Conservation (phyloP, 192 early-diverging fungal species). For the Allomyces macrogynus region DNA sequence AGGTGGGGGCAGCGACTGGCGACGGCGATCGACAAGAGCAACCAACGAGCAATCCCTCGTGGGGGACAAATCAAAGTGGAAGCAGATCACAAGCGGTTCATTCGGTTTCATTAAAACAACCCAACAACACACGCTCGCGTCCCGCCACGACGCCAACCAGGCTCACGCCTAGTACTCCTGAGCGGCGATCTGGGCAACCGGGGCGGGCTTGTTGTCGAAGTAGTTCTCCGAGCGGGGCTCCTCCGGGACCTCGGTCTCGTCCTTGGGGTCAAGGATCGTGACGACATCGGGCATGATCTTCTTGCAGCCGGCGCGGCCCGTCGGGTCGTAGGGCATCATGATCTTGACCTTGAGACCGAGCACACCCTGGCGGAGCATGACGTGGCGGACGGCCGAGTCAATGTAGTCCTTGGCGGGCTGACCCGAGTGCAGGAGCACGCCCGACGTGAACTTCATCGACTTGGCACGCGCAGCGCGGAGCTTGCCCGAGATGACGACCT, state of each 20-base stretch:
- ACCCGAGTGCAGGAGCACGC: conserved; percentile 99
- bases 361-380: conserved; percentile 94
- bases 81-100: too few relatives aligned
- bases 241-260: not conserved
- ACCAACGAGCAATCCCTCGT: too few relatives aligned
- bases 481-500: conserved; percentile 98
- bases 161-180: too few relatives aligned
- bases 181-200: too few relatives aligned
- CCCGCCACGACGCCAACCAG: too few relatives aligned
- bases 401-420: conserved; percentile 91
- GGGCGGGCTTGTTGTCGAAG: not conserved
- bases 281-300: conserved; percentile 87
- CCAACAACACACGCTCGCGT: too few relatives aligned
- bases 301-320: conserved; percentile 83
- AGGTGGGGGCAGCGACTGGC: too few relatives aligned
- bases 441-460: conserved; percentile 99
- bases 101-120: too few relatives aligned
- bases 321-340: conserved; percentile 73
- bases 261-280: conserved; percentile 45
- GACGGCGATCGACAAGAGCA: too few relatives aligned
- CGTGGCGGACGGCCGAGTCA: conserved; percentile 90
- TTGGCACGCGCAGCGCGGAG: conserved; percentile 99
- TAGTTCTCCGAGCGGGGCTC: not conserved
- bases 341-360: conserved; percentile 99
- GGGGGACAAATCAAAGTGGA: too few relatives aligned